Percentiles rank a stretch among this genome's conserved stretches.
Evolutionary conservation across 192 early-diverging fungal genomes (phyloP).

Genomic region (Chytriomyces hyalinus): DNA sequence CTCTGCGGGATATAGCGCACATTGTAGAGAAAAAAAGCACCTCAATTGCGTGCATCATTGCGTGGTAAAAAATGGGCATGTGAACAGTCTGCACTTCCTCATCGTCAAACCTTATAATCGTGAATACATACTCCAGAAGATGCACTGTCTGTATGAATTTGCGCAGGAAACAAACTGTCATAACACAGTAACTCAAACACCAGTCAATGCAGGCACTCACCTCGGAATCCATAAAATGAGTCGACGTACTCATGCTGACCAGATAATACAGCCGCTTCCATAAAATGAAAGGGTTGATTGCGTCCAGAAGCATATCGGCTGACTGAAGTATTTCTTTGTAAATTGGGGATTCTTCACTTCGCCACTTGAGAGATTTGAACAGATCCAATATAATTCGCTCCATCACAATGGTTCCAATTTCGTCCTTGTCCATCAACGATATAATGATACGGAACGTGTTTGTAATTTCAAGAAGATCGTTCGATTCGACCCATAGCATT

Average conservation of each 20-base stretch:
- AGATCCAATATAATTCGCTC: constrained; percentile 75
- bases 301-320: constrained; percentile 87
- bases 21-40: too few relatives aligned
- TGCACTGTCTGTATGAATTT: constrained; percentile 48
- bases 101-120: constrained; percentile 76
- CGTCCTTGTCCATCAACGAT: constrained; percentile 84
- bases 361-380: constrained; percentile 65
- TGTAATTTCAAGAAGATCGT: constrained; percentile 49
- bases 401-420: constrained; percentile 79
- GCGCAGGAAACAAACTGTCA: too few relatives aligned
- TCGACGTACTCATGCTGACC: constrained; percentile 13
- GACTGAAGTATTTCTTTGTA: constrained; percentile 70
- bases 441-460: constrained; percentile 81
- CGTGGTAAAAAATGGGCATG: constrained; percentile 74
- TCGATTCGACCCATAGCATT: constrained; percentile 28
- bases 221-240: constrained; percentile 8
- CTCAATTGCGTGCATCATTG: constrained; percentile 31
- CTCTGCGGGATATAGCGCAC: too few relatives aligned
- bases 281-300: constrained; percentile 84
- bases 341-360: neutral
- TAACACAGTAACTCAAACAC: constrained; percentile 18
- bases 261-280: constrained; percentile 70
- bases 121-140: constrained; percentile 75
- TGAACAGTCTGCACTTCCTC: constrained; percentile 85
- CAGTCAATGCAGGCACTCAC: neutral